These are phyloP conservation scores for Suillus bovinus DNA, from an alignment of 768 basidiomycete genomes.

Conservation along the genomic window DNA sequence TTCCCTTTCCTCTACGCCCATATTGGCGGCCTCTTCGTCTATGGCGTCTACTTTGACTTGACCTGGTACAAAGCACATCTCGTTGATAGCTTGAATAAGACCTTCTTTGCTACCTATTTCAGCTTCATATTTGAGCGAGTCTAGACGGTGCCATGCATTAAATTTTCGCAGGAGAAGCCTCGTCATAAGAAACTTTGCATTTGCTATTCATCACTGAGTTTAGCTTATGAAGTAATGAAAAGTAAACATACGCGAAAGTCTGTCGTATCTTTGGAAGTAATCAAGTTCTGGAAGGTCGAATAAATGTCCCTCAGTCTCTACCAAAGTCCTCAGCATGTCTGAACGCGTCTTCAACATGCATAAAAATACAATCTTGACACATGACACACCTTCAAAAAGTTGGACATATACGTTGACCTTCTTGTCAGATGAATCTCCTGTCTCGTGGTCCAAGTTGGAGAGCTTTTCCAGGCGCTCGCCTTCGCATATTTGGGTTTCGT, in stretches of 20 bases:
- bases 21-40: not conserved
- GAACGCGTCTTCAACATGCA: not conserved
- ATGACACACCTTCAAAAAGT: slow-evolving; percentile 31
- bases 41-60: slow-evolving; percentile 9
- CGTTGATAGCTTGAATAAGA: slow-evolving; percentile 43
- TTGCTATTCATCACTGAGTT: slow-evolving; percentile 38
- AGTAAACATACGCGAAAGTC: slow-evolving; percentile 49
- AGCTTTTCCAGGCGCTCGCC: slow-evolving; percentile 10
- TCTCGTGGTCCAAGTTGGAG: slow-evolving; percentile 5
- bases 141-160: slow-evolving; percentile 53
- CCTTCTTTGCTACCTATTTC: slow-evolving; percentile 41
- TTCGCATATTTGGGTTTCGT: slow-evolving; percentile 6
- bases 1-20: not conserved
- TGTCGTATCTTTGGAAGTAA: slow-evolving; percentile 42
- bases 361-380: not conserved
- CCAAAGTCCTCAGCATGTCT: slow-evolving; percentile 60
- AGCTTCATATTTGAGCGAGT: slow-evolving; percentile 40
- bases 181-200: slow-evolving; percentile 61
- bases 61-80: slow-evolving; percentile 35
- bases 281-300: slow-evolving; percentile 49
- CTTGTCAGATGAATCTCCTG: not conserved
- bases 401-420: slow-evolving; percentile 26
- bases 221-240: not conserved
- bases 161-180: slow-evolving; percentile 63
- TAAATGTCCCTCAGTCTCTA: slow-evolving; percentile 51